Base-by-base conservation (phyloP, 805 yeast species). In the Teunomyces lycoperdinae region DNA sequence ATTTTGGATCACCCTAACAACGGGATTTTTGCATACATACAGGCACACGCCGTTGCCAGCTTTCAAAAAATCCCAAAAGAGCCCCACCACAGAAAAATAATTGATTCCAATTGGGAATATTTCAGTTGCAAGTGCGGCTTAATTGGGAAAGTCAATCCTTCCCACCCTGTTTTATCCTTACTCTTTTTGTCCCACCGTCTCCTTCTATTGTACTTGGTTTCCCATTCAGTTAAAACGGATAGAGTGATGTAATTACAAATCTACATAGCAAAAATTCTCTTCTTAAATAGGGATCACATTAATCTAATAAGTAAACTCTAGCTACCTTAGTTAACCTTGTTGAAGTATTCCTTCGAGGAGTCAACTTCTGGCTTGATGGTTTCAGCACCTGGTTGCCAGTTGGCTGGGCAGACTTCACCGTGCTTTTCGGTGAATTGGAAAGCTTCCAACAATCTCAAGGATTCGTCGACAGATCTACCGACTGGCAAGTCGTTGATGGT, bases 381-480 rank as follows among this genome's bases (percentile, higher is more conserved):
- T 68, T 88, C 96, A 54, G 88, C 71, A 78, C 99, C 99, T 56
- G 71, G 72, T 57, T 67, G 70, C 99, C 99, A 92, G 95, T 92
- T 94, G 71, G 98, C 97, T 66, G 99, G 99, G 80, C 97, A 91
- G 60, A 92, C 99, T 79, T 95, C 97, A 78, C 99, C 99, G 84
- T 94, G 80, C 80, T 89, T 87, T 75, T 91, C 98, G 64, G 96
- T 88, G 91, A 96, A 94, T 80, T 92, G 96, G 96, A 94, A 94
- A 62, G 97, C 99, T 72, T 94, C 98, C 56, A 94, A 82, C 69
- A 94, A 83, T 85, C 99, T 91, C 69, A 89, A 80, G 58, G 97
- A 87, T 83, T 94, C 99, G 58, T 91, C 97, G 60, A 94, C 99
- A 67, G 88, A 87, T 83, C 99, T 90, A 73, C 99, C 99, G 61